Conservation (phyloP, 441 rosid species). For the Geranium incanum region DNA sequence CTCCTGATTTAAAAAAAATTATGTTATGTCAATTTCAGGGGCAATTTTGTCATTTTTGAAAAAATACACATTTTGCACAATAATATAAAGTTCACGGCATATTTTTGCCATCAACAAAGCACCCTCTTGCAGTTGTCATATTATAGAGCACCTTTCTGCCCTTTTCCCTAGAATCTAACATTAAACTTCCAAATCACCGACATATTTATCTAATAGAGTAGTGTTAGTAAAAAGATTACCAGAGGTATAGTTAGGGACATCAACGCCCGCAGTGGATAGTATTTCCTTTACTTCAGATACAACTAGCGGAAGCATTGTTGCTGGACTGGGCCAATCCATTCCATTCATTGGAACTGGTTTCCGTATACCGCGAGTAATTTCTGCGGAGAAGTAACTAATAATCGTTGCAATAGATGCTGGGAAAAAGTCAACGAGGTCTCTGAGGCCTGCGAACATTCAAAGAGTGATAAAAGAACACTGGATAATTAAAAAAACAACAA, state of each 20-base stretch:
- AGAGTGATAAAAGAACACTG: not conserved
- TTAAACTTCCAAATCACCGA: not conserved
- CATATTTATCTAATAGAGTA: not conserved
- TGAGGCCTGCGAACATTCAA: slow-evolving; percentile 40
- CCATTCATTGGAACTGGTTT: slow-evolving; percentile 69
- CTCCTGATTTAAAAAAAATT: too few species aligned
- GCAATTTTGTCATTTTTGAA: too few species aligned
- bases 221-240: slow-evolving; percentile 25
- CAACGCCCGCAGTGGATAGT: slow-evolving; percentile 48
- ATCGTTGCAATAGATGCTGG: slow-evolving; percentile 57
- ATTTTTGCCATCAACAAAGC: too few species aligned
- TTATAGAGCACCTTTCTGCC: too few species aligned
- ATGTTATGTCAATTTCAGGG: too few species aligned
- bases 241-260: slow-evolving; percentile 31
- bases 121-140: too few species aligned
- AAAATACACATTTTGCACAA: too few species aligned
- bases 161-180: not conserved
- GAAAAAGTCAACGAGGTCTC: slow-evolving; percentile 60
- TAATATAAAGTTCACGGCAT: too few species aligned
- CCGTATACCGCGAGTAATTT: slow-evolving; percentile 59
- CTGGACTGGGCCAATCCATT: slow-evolving; percentile 70
- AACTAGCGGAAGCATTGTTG: slow-evolving; percentile 36
- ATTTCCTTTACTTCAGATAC: slow-evolving; percentile 51
- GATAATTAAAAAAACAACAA: not conserved
- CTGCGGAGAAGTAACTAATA: slow-evolving; percentile 55